Evolutionary conservation across 441 rosid genomes (phyloP).

Genomic region (Brassica hybrid): DNA sequence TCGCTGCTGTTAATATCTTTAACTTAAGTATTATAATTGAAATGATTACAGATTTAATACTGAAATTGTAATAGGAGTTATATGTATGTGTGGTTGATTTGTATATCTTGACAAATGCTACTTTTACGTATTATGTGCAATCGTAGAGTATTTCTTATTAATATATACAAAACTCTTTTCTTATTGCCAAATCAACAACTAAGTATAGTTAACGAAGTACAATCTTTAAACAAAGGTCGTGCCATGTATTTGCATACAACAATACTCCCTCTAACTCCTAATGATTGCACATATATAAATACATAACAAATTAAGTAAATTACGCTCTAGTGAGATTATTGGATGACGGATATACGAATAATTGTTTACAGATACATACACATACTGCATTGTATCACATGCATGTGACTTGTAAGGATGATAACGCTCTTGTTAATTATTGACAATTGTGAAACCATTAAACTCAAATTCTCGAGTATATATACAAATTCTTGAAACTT

Average conservation of each 20-base stretch:
- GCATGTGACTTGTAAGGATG: constrained; percentile 23
- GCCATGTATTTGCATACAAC: constrained; percentile 42
- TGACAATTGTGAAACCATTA: not conserved
- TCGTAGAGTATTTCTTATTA: too few species aligned
- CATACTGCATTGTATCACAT: constrained; percentile 19
- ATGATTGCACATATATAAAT: constrained; percentile 38
- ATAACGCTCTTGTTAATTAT: constrained; percentile 3
- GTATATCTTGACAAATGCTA: not conserved
- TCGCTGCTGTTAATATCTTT: constrained; percentile 8
- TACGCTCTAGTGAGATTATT: constrained; percentile 26
- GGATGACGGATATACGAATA: constrained; percentile 7
- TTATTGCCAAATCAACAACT: constrained; percentile 26
- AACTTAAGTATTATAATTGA: not conserved
- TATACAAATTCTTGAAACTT: not conserved
- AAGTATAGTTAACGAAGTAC: constrained; percentile 31
- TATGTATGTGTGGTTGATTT: not conserved
- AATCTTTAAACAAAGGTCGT: constrained; percentile 31
- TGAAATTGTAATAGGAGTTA: not conserved
- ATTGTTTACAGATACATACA: not conserved
- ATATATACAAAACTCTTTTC: constrained; percentile 1
- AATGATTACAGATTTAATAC: not conserved
- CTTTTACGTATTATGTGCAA: not conserved
- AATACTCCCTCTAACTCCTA: constrained; percentile 33
- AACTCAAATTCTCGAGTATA: not conserved
- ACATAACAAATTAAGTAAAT: constrained; percentile 20